Percentiles rank a stretch among this genome's conserved stretches.
These are phyloP conservation scores for Pseudogymnoascus sp. DNA, from an alignment of 2,329 filamentous ascomycete genomes.

Conservation along the genomic window DNA sequence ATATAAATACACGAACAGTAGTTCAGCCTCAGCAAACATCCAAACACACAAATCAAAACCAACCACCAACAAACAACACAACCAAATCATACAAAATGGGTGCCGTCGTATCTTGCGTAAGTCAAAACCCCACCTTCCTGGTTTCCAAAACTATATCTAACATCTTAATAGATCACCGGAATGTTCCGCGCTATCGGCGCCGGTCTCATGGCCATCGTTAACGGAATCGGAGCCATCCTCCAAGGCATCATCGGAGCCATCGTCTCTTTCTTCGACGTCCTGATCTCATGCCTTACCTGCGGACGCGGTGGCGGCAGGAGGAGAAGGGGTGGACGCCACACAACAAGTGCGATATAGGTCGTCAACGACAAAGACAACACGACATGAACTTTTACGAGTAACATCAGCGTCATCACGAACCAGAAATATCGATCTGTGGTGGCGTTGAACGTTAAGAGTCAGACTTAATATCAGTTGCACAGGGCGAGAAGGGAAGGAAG, in stretches of 20 bases:
- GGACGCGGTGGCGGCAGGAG: conserved; percentile 27
- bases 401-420: background rate
- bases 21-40: background rate
- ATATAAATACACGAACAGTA: background rate
- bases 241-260: conserved; percentile 28
- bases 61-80: conserved; percentile 12
- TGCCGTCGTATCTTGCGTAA: conserved; percentile 31
- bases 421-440: background rate
- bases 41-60: conserved; percentile 14
- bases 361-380: background rate
- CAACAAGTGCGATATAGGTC: conserved; percentile 15
- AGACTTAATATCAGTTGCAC: background rate
- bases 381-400: background rate
- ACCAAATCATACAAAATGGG: conserved; percentile 28
- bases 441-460: background rate
- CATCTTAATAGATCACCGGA: conserved; percentile 23
- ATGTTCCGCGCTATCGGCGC: conserved; percentile 29
- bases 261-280: conserved; percentile 29
- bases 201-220: conserved; percentile 42
- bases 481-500: background rate
- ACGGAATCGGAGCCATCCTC: conserved; percentile 40
- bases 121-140: conserved; percentile 12
- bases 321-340: conserved; percentile 14
- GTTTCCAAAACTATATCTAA: conserved; percentile 12
- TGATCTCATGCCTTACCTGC: conserved; percentile 32